A percentile compares a stretch with the other conserved stretches of the same genome.
Evolutionary conservation across 371 early-diverging fungal genomes (phyloP).

Genomic region (Amoeboaphelidium protococcarum): DNA sequence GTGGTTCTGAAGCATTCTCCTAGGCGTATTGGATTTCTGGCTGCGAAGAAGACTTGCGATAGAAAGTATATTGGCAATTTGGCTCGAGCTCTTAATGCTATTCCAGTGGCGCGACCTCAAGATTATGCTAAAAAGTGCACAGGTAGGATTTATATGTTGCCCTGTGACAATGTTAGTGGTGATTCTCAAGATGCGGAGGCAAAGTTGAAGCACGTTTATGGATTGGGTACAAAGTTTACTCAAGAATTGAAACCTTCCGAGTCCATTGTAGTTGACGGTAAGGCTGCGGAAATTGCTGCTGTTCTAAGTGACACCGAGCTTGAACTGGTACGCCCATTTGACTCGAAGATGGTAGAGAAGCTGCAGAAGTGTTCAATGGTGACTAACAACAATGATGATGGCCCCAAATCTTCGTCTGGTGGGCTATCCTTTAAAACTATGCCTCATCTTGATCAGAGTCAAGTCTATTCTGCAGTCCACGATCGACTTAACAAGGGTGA

Average conservation of each 20-base stretch:
- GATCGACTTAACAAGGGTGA: constrained; percentile 37
- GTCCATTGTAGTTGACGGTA: constrained; percentile 26
- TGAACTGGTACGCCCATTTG: neutral
- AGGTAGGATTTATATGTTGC: constrained; percentile 28
- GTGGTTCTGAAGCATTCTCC: constrained; percentile 41
- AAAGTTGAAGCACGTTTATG: constrained; percentile 5
- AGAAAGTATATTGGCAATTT: constrained; percentile 51
- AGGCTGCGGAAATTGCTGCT: constrained; percentile 29
- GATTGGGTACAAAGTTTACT: neutral
- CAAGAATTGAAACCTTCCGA: constrained; percentile 4
- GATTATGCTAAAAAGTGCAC: constrained; percentile 45
- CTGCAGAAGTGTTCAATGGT: neutral
- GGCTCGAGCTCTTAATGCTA: constrained; percentile 37
- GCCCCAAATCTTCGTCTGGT: neutral
- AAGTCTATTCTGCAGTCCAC: constrained; percentile 55
- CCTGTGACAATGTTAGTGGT: constrained; percentile 9
- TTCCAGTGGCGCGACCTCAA: constrained; percentile 77
- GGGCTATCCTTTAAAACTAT: constrained; percentile 26
- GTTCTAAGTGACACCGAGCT: constrained; percentile 50
- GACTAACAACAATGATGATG: neutral
- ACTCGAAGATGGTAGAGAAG: neutral
- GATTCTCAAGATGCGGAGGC: constrained; percentile 35
- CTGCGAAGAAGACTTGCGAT: constrained; percentile 56
- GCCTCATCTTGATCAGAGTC: constrained; percentile 66
- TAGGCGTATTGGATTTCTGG: constrained; percentile 49